These are phyloP conservation scores for Magnaporthales sp. DNA, from an alignment of 2,329 filamentous ascomycete species.

Conservation along the genomic window DNA sequence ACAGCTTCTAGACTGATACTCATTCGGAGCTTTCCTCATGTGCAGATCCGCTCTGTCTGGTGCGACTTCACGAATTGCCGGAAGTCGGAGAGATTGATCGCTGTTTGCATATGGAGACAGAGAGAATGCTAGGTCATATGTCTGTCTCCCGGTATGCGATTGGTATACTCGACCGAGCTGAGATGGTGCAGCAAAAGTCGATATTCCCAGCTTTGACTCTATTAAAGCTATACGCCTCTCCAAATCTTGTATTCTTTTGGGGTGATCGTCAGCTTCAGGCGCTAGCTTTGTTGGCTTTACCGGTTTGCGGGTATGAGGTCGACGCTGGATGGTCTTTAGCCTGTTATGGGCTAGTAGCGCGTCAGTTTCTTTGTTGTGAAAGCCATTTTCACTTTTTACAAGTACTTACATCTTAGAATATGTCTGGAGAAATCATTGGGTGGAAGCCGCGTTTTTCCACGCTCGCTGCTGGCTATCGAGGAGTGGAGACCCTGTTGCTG, in stretches of 20 bases:
- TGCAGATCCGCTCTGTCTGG: background rate
- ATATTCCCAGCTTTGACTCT: background rate
- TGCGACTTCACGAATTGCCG: background rate
- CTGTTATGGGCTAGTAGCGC: background rate
- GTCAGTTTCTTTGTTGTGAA: background rate
- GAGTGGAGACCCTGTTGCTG: background rate
- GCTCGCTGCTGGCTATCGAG: background rate
- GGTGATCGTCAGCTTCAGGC: background rate
- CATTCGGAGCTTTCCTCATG: background rate
- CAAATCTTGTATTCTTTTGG: background rate
- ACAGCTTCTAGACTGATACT: background rate
- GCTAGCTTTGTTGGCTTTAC: no score
- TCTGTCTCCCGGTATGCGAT: background rate
- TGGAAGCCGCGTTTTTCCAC: background rate
- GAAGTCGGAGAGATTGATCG: background rate
- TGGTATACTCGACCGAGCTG: background rate
- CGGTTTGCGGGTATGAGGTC: background rate
- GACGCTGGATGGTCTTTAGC: background rate
- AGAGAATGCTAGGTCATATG: background rate
- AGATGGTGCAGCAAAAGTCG: no score
- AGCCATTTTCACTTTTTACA: background rate
- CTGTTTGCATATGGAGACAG: background rate
- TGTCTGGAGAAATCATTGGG: background rate
- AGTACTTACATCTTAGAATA: background rate
- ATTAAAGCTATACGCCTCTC: background rate